Base-by-base conservation (phyloP, 2,329 filamentous ascomycete species). In the Myriosclerotinia scirpicola region DNA sequence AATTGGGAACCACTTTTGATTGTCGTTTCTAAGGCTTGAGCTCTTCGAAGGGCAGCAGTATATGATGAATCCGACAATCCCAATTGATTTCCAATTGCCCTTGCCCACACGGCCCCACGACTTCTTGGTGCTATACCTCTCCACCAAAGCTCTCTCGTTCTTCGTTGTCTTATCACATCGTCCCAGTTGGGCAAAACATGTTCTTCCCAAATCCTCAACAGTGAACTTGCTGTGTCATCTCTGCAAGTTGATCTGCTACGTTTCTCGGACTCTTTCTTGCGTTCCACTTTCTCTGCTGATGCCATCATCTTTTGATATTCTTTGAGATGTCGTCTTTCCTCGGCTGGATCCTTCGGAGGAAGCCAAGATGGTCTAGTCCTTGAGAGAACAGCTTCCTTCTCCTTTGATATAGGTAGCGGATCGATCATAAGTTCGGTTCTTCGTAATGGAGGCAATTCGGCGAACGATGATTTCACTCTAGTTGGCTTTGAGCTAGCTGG, bases 281-380 rank as follows among this genome's bases (percentile, higher is more conserved):
- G 83, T 42, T 89, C 87, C 0, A 85, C 83, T 73, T 86, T 85
- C 62, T 81, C 77, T 71, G 86, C 87, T 54, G 80, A 81, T 0
- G 82, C 83, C 89, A 94, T 91, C 90, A 95, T 93, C 77, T 84
- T 87, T 78, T 93, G 89, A 75, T 93, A 95, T 76, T 95, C 88
- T 74, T 86, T 93, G 71, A 99, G 77, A 78, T 99, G 95, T 71
- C 89, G 89, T 76, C 87, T 91, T 80, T 99, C 95, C 78, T 99
- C 95, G 64, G 90, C 90, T 2, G 92, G 93, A 71, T 95, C 88
- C 79, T 95, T 95, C 1, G 91, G 91, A 0, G 92, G 91, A 2
- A 95, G 81, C 92, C 92, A 95, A 1, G 90, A 93, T 0, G 91
- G 91, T 48, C 91, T 84, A 2, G 91, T 95, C 22, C 92, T 84